Conservation (phyloP, 192 early-diverging fungal genomes). For the Gonapodya prolifera region DNA sequence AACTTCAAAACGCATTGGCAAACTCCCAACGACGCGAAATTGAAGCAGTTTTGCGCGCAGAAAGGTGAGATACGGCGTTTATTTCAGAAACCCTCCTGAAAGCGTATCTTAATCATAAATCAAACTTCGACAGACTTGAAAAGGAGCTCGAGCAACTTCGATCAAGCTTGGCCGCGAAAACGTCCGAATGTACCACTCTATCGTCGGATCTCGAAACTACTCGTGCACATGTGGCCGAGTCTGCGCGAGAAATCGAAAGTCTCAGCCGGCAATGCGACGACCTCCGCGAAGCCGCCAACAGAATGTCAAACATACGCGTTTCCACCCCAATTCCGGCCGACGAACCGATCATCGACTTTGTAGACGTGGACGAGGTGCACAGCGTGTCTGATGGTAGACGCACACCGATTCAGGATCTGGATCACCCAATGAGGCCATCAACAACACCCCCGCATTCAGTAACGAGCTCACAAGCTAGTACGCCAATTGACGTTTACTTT, state of each 20-base stretch:
- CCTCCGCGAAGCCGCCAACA: not conserved
- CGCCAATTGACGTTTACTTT: no score
- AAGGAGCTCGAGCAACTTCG: not conserved
- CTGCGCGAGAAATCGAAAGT: not conserved
- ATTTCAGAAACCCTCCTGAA: not conserved
- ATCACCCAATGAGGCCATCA: not conserved
- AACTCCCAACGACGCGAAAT: not conserved
- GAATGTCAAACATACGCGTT: not conserved
- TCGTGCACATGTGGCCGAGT: not conserved
- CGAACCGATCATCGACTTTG: not conserved
- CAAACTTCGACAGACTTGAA: not conserved
- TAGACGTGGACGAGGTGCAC: not conserved
- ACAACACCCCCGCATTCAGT: not conserved
- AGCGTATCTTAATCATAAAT: not conserved
- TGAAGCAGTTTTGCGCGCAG: not conserved
- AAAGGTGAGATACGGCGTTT: not conserved
- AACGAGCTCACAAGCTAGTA: not conserved
- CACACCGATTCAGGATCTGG: not conserved
- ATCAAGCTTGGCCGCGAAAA: not conserved
- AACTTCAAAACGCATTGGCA: not conserved
- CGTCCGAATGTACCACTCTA: not conserved
- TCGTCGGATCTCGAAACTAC: not conserved
- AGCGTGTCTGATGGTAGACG: not conserved
- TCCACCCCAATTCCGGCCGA: not conserved
- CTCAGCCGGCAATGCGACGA: not conserved